Percentiles rank a stretch among this genome's conserved stretches.
Evolutionary conservation across 2,329 filamentous ascomycete genomes (phyloP).

Genomic region (Monosporascus sp.): DNA sequence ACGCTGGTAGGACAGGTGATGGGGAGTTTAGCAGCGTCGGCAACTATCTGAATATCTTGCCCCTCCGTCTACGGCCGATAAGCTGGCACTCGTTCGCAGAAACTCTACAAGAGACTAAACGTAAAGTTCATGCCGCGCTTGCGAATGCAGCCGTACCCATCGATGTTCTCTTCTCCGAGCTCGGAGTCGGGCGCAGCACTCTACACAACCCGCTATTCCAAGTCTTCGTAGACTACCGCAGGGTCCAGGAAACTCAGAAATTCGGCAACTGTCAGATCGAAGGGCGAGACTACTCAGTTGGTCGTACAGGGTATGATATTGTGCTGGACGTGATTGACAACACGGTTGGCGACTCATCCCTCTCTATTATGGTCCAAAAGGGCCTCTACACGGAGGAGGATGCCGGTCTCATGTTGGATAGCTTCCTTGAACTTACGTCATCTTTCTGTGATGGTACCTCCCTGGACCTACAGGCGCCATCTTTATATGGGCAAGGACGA

Average conservation of each 20-base stretch:
- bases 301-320: conserved; percentile 3
- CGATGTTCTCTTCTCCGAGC: background rate
- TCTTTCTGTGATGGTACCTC: too few relatives aligned
- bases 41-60: too few relatives aligned
- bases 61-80: too few relatives aligned
- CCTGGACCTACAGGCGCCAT: too few relatives aligned
- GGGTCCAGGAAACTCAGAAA: background rate
- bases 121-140: too few relatives aligned
- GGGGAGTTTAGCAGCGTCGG: too few relatives aligned
- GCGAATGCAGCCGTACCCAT: background rate
- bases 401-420: background rate
- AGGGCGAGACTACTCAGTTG: conserved; percentile 1
- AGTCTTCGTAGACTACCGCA: conserved; percentile 5
- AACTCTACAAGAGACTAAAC: too few relatives aligned
- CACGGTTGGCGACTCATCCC: background rate
- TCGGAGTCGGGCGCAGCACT: background rate
- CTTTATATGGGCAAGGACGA: too few relatives aligned
- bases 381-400: conserved; percentile 1
- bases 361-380: background rate
- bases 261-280: background rate
- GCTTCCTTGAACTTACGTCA: background rate
- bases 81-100: too few relatives aligned
- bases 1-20: too few relatives aligned
- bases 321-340: conserved; percentile 6
- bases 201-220: conserved; percentile 3